phyloP scores from a whole-genome alignment of 108 stramenopile genomes.

The Nitzschia inconspicua region DNA sequence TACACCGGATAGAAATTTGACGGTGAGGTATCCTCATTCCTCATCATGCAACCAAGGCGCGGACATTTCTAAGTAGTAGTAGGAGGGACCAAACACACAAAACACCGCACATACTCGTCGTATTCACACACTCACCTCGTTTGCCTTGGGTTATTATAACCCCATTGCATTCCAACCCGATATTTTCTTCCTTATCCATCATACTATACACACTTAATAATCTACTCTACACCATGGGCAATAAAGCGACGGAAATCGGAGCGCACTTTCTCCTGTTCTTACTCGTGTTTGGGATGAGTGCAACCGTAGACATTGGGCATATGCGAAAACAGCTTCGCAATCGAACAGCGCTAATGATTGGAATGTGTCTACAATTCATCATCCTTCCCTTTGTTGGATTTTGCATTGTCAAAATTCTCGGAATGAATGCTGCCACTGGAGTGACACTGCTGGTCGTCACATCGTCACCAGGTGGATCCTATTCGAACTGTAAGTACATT shows the following conservation, averaged over 20 bases:
- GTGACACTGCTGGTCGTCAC: conserved; percentile 81
- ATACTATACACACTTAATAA: too few species aligned
- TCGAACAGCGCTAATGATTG: conserved; percentile 47
- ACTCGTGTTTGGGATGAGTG: conserved; percentile 69
- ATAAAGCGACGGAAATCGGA: conserved; percentile 28
- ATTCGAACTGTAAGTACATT: conserved; percentile 67
- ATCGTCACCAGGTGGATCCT: conserved; percentile 81
- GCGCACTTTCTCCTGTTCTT: conserved; percentile 54
- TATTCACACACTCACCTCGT: too few species aligned
- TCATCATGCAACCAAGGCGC: too few species aligned
- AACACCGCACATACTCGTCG: too few species aligned
- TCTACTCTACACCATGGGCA: conserved; percentile 8
- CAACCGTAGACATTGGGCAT: conserved; percentile 53
- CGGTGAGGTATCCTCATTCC: too few species aligned
- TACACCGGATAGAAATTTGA: too few species aligned
- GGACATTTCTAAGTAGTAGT: too few species aligned
- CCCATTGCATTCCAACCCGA: too few species aligned
- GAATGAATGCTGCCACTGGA: conserved; percentile 49
- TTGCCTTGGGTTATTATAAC: too few species aligned
- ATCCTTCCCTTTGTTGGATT: conserved; percentile 85
- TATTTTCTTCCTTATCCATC: too few species aligned
- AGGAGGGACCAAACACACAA: too few species aligned
- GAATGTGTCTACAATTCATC: conserved; percentile 62
- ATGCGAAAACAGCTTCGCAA: conserved; percentile 52
- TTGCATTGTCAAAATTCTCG: conserved; percentile 47